Percentiles rank a stretch among this genome's conserved stretches.
These are phyloP conservation scores for Evernia prunastri DNA, from an alignment of 495 filamentous ascomycete genomes.

Conservation along the genomic window DNA sequence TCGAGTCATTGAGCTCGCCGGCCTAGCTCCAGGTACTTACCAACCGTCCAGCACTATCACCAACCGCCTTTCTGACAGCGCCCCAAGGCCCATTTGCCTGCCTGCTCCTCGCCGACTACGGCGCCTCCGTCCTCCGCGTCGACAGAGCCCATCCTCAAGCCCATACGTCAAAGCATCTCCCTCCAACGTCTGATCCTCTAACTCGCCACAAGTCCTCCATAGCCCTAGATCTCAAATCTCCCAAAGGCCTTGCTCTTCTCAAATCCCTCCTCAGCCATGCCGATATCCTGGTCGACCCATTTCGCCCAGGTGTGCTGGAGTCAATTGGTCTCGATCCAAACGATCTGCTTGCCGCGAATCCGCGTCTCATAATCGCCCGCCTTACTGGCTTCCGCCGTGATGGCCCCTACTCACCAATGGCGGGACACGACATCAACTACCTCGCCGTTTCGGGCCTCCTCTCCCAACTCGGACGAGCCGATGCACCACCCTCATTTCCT, in stretches of 20 bases:
- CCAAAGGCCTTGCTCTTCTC: slow-evolving; percentile 54
- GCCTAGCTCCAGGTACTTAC: slow-evolving; percentile 70
- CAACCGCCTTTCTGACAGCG: slow-evolving; percentile 10
- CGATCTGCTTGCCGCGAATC: slow-evolving; percentile 59
- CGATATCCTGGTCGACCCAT: slow-evolving; percentile 88
- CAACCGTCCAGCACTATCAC: background rate
- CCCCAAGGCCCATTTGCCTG: slow-evolving; percentile 74
- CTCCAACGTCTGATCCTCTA: slow-evolving; percentile 58
- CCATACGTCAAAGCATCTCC: slow-evolving; percentile 29
- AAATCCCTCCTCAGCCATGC: slow-evolving; percentile 53
- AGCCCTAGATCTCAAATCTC: slow-evolving; percentile 66
- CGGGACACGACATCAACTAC: slow-evolving; percentile 98
- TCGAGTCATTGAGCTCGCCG: slow-evolving; percentile 82
- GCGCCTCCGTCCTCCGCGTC: slow-evolving; percentile 80
- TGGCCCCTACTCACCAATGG: slow-evolving; percentile 78
- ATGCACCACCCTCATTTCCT: slow-evolving; percentile 67
- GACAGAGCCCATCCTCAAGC: slow-evolving; percentile 53
- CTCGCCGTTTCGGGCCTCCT: slow-evolving; percentile 81
- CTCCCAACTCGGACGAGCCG: slow-evolving; percentile 61
- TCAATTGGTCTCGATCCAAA: slow-evolving; percentile 67
- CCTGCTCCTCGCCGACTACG: slow-evolving; percentile 81
- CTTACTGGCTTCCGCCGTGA: slow-evolving; percentile 86
- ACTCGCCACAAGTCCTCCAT: slow-evolving; percentile 75
- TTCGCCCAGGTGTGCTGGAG: slow-evolving; percentile 84
- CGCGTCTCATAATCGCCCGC: slow-evolving; percentile 72